Conservation (phyloP, 2,329 filamentous ascomycete genomes). For the Bipolaris gigantea region DNA sequence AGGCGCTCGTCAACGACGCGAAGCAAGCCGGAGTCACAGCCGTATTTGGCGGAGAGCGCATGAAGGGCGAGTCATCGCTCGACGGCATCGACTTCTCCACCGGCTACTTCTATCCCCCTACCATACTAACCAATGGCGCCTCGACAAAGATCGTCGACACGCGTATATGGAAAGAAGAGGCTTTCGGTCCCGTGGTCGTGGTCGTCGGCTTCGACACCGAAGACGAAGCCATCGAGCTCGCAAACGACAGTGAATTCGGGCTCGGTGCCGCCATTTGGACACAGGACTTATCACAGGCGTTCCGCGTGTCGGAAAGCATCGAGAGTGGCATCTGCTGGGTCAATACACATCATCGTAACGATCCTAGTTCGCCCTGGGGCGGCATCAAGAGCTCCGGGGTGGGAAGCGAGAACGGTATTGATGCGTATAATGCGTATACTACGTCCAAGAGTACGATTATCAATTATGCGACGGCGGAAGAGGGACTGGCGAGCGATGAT, state of each 20-base stretch:
- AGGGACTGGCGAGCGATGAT: constrained; percentile 58
- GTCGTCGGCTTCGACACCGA: constrained; percentile 53
- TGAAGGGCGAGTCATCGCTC: constrained; percentile 53
- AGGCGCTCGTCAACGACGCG: constrained; percentile 42
- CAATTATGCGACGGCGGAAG: constrained; percentile 64
- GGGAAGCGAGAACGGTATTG: constrained; percentile 72
- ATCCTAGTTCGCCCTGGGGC: constrained; percentile 72
- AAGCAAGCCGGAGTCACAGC: constrained; percentile 45
- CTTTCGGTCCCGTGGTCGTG: constrained; percentile 57
- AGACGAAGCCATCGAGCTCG: constrained; percentile 51
- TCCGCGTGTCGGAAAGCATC: constrained; percentile 51
- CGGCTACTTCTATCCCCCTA: constrained; percentile 55
- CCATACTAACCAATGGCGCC: constrained; percentile 42
- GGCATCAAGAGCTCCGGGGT: constrained; percentile 65
- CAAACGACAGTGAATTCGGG: constrained; percentile 56
- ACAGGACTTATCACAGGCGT: constrained; percentile 53
- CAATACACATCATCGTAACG: constrained; percentile 68
- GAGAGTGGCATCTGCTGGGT: constrained; percentile 54
- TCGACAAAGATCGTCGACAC: constrained; percentile 40
- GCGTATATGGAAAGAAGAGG: constrained; percentile 51
- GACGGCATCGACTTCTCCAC: constrained; percentile 57
- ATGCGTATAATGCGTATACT: constrained; percentile 50
- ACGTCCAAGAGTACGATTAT: constrained; percentile 67
- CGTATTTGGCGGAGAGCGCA: constrained; percentile 54
- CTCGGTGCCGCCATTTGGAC: constrained; percentile 57